phyloP scores from a whole-genome alignment of 495 filamentous ascomycete species.

The Aspergillus sparsus region DNA sequence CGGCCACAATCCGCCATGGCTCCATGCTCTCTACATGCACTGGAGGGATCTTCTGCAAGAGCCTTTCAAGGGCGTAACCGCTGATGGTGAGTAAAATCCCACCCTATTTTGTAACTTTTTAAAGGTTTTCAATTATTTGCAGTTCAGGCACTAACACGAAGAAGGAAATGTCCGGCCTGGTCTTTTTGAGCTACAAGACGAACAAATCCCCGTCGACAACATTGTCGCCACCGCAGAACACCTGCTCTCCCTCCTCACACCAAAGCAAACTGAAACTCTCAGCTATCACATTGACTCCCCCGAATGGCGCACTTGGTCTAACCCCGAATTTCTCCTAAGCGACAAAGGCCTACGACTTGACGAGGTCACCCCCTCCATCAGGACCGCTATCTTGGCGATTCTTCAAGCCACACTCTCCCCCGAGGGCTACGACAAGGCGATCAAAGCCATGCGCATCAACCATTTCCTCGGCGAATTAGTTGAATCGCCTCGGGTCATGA shows the following conservation, averaged over 20 bases:
- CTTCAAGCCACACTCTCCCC: conserved; percentile 60
- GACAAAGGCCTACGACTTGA: conserved; percentile 68
- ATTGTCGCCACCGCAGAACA: conserved; percentile 53
- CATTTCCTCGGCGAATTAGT: conserved; percentile 74
- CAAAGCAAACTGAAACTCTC: conserved; percentile 48
- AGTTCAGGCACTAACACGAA: neutral
- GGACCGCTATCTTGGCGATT: conserved; percentile 53
- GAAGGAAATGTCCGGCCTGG: conserved; percentile 54
- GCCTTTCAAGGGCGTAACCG: conserved; percentile 71
- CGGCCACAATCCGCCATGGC: conserved; percentile 62
- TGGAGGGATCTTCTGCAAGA: conserved; percentile 66
- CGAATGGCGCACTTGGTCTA: conserved; percentile 75
- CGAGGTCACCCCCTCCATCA: conserved; percentile 45
- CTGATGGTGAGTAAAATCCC: conserved; percentile 54
- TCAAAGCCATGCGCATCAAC: conserved; percentile 73
- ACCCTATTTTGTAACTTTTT: neutral
- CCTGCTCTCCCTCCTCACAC: conserved; percentile 46
- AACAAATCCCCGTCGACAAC: conserved; percentile 56
- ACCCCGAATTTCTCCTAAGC: conserved; percentile 67
- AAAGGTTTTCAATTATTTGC: too few species aligned
- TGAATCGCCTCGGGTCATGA: conserved; percentile 60
- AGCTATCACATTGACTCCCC: conserved; percentile 65
- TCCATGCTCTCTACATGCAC: conserved; percentile 64
- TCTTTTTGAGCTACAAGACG: conserved; percentile 62
- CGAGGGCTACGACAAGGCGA: conserved; percentile 70